Percentiles rank a stretch among this genome's conserved stretches.
phyloP scores from a whole-genome alignment of 148 eudicot species.

The Tetragonia tetragonoides region DNA sequence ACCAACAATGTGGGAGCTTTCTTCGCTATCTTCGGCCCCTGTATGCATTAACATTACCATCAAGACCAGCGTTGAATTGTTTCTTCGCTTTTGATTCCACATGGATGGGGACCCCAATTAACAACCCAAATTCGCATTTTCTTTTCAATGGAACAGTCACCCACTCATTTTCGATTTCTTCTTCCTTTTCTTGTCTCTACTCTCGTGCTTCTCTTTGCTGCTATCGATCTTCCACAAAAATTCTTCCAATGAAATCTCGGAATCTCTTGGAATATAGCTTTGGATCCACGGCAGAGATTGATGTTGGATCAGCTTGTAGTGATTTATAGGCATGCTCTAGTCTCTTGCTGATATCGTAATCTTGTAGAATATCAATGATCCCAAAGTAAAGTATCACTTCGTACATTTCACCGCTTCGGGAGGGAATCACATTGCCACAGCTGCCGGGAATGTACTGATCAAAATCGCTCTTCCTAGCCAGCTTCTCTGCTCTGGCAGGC shows the following conservation, averaged over 20 bases:
- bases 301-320: conserved; percentile 80
- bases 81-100: conserved; percentile 13
- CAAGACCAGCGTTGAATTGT: conserved; percentile 1
- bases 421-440: conserved; percentile 39
- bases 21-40: conserved; percentile 6
- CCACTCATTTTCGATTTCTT: not conserved
- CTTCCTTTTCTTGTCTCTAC: not conserved
- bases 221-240: conserved; percentile 75
- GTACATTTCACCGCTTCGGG: conserved; percentile 53
- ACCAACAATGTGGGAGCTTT: conserved; percentile 16
- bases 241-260: conserved; percentile 75
- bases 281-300: conserved; percentile 94
- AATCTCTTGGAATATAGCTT: conserved; percentile 89
- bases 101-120: conserved; percentile 22
- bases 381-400: conserved; percentile 90
- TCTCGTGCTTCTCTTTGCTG: not conserved
- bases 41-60: conserved; percentile 10
- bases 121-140: conserved; percentile 1
- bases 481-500: conserved; percentile 86
- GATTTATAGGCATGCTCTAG: conserved; percentile 95
- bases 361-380: conserved; percentile 86
- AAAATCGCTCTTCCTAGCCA: conserved; percentile 67
- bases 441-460: conserved; percentile 70
- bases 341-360: conserved; percentile 87
- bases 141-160: conserved; percentile 25